These are phyloP conservation scores for Sugiyamaella japonica DNA, from an alignment of 1,139 yeast genomes.

Conservation along the genomic window DNA sequence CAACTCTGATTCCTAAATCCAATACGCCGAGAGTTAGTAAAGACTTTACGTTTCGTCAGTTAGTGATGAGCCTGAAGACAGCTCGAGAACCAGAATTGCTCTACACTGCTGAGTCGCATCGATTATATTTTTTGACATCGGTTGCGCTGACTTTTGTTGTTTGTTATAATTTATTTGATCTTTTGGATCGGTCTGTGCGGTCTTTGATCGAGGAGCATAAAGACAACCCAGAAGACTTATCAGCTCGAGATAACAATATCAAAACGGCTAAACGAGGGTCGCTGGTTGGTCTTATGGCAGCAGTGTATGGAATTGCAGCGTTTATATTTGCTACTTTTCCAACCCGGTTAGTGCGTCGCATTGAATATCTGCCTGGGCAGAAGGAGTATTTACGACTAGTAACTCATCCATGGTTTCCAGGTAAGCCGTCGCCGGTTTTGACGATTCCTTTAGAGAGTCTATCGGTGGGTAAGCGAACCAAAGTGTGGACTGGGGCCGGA, in stretches of 20 bases:
- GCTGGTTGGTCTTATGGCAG: conserved; percentile 45
- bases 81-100: conserved; percentile 68
- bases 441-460: conserved; percentile 62
- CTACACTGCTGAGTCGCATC: conserved; percentile 82
- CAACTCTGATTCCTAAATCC: conserved; percentile 61
- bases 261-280: conserved; percentile 46
- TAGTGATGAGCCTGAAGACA: conserved; percentile 58
- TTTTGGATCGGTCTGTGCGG: conserved; percentile 57
- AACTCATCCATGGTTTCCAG: conserved; percentile 74
- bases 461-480: conserved; percentile 58
- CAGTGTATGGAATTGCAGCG: conserved; percentile 47
- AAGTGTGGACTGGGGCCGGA: conserved; percentile 84
- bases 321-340: conserved; percentile 54
- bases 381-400: conserved; percentile 60
- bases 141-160: conserved; percentile 69
- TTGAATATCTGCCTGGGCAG: conserved; percentile 68
- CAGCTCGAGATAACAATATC: conserved; percentile 41
- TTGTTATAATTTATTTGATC: conserved; percentile 62
- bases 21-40: conserved; percentile 62
- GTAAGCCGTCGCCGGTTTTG: conserved; percentile 71
- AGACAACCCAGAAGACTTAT: conserved; percentile 51
- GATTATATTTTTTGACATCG: conserved; percentile 68
- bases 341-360: conserved; percentile 67
- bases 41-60: conserved; percentile 59
- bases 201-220: conserved; percentile 59